Evolutionary conservation across 2,329 filamentous ascomycete genomes (phyloP), one percentile per base, ranked within the genome.

Genomic region (Aureobasidium subglaciale): DNA sequence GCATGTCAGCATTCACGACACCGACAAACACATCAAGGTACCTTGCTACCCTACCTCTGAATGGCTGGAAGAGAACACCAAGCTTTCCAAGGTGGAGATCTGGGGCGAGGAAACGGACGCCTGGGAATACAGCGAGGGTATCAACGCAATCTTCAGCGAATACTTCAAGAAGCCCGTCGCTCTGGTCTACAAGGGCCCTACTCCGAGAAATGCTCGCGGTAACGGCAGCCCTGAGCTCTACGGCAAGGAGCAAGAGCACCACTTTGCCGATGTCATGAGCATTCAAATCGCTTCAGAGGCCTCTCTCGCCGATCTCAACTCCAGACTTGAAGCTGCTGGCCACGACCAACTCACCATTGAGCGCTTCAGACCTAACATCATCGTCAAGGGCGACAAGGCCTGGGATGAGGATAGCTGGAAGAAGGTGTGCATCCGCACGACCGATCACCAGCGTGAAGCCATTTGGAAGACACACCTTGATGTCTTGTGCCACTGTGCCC

Each of bases 361-460:
- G 64, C 76, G 82, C 2, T 86, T 86, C 65, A 70, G 83, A 16
- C 81, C 83, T 1, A 86, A 86, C 64, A 81, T 86, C 55, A 73
- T 86, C 20, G 74, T 86, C 40, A 70, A 71, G 13, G 82, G 82
- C 1, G 69, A 71, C 35, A 69, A 71, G 53, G 75, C 83, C 0
- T 86, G 83, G 83, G 74, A 74, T 34, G 83, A 86, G 64, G 83
- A 86, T 64, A 73, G 73, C 15, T 86, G 83, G 83, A 85, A 84
- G 68, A 73, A 75, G 3, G 69, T 85, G 0, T 71, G 76, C 9
- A 75, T 82, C 46, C 67, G 65, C 15, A 69, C 67, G 9, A 58
- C 55, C 5, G 61, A 70, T 0, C 65, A 65, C 16, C 56, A 57
- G 2, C 64, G 67, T 29, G 65, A 69, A 53, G 62, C 65, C 4